Conservation (phyloP, 2,329 filamentous ascomycete species). For the Colletotrichum sidae region DNA sequence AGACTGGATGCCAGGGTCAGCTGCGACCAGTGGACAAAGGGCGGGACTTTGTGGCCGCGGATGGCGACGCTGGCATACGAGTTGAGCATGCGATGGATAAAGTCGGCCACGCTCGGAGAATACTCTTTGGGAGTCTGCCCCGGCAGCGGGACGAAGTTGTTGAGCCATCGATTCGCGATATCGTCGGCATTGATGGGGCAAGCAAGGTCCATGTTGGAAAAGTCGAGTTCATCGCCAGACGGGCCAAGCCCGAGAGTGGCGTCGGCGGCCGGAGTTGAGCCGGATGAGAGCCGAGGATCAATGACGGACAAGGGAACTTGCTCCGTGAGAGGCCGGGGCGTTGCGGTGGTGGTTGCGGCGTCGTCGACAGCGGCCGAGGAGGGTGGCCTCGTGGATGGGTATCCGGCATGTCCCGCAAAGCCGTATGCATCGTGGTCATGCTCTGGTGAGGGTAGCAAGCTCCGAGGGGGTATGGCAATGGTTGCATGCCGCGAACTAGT, state of each 20-base stretch:
- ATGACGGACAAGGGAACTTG: no score
- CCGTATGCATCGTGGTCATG: no score
- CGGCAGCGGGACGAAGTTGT: conserved; percentile 57
- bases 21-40: conserved; percentile 58
- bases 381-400: no score
- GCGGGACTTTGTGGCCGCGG: conserved; percentile 51
- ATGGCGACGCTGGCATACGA: conserved; percentile 54
- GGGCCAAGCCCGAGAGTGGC: neutral
- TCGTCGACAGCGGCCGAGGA: no score
- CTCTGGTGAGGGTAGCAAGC: no score
- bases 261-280: neutral
- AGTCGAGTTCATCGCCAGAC: conserved; percentile 43
- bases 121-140: conserved; percentile 57
- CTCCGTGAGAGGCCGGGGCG: no score
- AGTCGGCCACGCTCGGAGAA: conserved; percentile 48
- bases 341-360: no score
- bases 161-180: conserved; percentile 62
- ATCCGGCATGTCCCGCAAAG: no score
- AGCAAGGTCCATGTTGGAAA: conserved; percentile 50
- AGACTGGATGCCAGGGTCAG: conserved; percentile 39
- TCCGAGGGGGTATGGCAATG: no score
- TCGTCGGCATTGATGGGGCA: conserved; percentile 60
- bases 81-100: conserved; percentile 56
- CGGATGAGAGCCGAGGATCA: neutral
- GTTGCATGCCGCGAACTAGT: no score